phyloP scores from a whole-genome alignment of 1,284 basidiomycete species.

The Phellopilus nigrolimitatus region DNA sequence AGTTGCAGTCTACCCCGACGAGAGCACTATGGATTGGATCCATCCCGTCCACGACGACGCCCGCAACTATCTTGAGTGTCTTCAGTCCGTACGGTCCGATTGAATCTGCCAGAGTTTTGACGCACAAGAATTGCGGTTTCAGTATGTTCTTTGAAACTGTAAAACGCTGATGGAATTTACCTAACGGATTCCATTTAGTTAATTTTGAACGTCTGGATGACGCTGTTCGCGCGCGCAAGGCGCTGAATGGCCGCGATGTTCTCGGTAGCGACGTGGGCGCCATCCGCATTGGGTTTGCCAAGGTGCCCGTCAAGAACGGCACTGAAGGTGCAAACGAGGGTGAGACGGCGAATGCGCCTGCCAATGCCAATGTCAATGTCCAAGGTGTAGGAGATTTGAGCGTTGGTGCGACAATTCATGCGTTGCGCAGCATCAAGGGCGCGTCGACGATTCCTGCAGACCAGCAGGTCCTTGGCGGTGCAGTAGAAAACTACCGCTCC shows the following conservation, averaged over 20 bases:
- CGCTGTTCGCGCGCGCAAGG: slow-evolving; percentile 90
- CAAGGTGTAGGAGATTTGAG: slow-evolving; percentile 78
- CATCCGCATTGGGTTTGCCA: slow-evolving; percentile 94
- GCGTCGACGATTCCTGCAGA: slow-evolving; percentile 85
- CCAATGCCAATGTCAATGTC: slow-evolving; percentile 49
- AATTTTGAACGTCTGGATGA: slow-evolving; percentile 98
- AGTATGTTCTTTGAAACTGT: slow-evolving; percentile 46
- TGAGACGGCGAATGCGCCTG: slow-evolving; percentile 23
- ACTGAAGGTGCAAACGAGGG: slow-evolving; percentile 65
- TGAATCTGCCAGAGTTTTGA: slow-evolving; percentile 91
- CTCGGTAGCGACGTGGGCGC: slow-evolving; percentile 93
- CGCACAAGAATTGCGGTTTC: slow-evolving; percentile 96
- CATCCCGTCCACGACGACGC: slow-evolving; percentile 89
- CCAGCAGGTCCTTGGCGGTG: slow-evolving; percentile 85
- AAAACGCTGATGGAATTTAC: slow-evolving; percentile 16
- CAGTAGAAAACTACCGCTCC: slow-evolving; percentile 90
- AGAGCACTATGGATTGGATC: slow-evolving; percentile 95
- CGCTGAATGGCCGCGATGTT: slow-evolving; percentile 91
- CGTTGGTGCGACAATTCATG: slow-evolving; percentile 80
- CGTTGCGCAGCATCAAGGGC: slow-evolving; percentile 80
- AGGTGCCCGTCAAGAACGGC: slow-evolving; percentile 86
- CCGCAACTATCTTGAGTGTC: slow-evolving; percentile 85
- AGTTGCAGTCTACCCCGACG: slow-evolving; percentile 82
- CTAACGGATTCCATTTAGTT: slow-evolving; percentile 41
- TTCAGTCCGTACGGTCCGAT: slow-evolving; percentile 97